phyloP scores from a whole-genome alignment of 176 grass and related monocot species.

The Carex scoparia region DNA sequence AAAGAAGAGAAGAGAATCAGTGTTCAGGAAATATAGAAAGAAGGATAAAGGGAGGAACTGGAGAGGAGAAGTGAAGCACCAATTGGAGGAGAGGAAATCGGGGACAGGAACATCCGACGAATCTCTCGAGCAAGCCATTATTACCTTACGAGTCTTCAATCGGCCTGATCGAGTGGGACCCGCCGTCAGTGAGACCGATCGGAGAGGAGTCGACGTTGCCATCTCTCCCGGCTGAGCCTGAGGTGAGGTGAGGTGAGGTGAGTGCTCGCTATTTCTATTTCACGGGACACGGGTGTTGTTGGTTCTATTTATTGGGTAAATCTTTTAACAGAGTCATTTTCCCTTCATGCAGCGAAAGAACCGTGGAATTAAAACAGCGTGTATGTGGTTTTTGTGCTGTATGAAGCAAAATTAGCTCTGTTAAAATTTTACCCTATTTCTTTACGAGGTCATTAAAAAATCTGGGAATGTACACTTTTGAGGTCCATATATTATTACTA shows the following conservation, averaged over 20 bases:
- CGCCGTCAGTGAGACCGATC: constrained; percentile 3
- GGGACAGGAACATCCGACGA: constrained; percentile 45
- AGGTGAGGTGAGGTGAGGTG: neutral
- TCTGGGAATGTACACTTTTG: too few species aligned
- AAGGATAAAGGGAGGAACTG: neutral
- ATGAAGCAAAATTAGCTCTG: too few species aligned
- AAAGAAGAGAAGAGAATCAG: constrained; percentile 3
- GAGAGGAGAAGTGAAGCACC: constrained; percentile 31
- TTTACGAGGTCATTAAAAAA: too few species aligned
- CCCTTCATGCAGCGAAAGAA: too few species aligned
- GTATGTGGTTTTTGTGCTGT: too few species aligned
- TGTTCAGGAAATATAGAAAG: neutral
- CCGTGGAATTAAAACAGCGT: too few species aligned
- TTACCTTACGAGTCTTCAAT: neutral
- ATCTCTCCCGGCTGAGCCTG: neutral
- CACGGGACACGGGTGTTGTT: neutral
- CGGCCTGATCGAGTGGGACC: neutral
- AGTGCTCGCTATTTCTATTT: neutral
- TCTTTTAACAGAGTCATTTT: too few species aligned
- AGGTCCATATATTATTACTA: too few species aligned
- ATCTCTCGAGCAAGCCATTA: constrained; percentile 19
- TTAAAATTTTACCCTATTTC: too few species aligned
- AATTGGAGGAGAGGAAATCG: constrained; percentile 83
- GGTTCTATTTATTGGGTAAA: neutral
- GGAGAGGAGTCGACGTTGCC: neutral